These are phyloP conservation scores for Ustilago curta DNA, from an alignment of 1,284 basidiomycete genomes.

Conservation along the genomic window DNA sequence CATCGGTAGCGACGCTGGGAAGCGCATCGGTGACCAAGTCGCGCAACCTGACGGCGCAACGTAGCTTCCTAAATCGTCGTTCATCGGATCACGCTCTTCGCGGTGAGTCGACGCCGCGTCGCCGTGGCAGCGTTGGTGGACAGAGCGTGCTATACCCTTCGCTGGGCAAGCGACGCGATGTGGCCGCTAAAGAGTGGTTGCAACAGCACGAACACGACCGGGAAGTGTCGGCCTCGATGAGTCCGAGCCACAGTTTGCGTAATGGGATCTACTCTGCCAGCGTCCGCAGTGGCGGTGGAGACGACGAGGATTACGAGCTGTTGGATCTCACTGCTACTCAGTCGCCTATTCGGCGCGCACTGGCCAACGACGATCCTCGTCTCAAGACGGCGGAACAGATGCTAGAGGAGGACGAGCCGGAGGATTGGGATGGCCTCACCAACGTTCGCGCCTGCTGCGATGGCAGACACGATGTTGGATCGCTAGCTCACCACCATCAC, in stretches of 20 bases:
- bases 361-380: constrained; percentile 50
- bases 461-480: constrained; percentile 79
- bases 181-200: constrained; percentile 87
- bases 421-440: constrained; percentile 90
- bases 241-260: constrained; percentile 36
- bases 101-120: constrained; percentile 75
- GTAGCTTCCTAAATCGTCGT: constrained; percentile 61
- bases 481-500: constrained; percentile 53
- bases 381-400: constrained; percentile 66
- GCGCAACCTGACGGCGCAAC: constrained; percentile 62
- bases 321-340: constrained; percentile 48
- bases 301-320: constrained; percentile 43
- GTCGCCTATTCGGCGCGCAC: constrained; percentile 31
- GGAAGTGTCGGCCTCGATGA: constrained; percentile 39
- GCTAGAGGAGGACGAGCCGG: constrained; percentile 79
- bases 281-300: constrained; percentile 23
- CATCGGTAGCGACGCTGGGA: constrained; percentile 32
- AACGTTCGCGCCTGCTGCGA: constrained; percentile 82
- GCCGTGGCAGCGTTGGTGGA: constrained; percentile 75
- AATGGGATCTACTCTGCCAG: constrained; percentile 30
- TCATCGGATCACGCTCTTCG: constrained; percentile 65
- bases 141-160: constrained; percentile 71
- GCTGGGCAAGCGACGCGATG: constrained; percentile 83
- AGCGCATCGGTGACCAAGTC: constrained; percentile 28
- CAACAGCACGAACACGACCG: constrained; percentile 56